phyloP scores from a whole-genome alignment of 129 eudicot species.

The Flaveria brownii region DNA sequence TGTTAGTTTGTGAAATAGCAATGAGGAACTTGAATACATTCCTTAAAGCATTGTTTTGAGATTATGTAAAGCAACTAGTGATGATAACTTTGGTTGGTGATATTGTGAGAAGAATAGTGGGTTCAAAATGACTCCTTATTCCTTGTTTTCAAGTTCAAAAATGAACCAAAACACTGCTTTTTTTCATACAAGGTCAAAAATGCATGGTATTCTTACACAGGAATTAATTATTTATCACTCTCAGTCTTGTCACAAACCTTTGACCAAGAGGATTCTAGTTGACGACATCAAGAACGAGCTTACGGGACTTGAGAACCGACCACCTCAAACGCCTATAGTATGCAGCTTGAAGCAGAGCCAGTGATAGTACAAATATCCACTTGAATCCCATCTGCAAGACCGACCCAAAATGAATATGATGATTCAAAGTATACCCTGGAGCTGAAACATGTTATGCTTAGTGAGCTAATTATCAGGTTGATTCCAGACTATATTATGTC shows the following conservation, averaged over 20 bases:
- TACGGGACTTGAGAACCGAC: slow-evolving; percentile 80
- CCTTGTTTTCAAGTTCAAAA: slow-evolving; percentile 23
- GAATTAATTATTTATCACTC: slow-evolving; percentile 36
- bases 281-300: slow-evolving; percentile 75
- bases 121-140: slow-evolving; percentile 26
- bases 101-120: no score
- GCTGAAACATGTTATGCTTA: no score
- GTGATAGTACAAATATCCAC: slow-evolving; percentile 78
- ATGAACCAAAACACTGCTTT: slow-evolving; percentile 27
- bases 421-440: no score
- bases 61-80: no score
- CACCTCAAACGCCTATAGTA: slow-evolving; percentile 80
- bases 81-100: no score
- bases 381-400: slow-evolving; percentile 82
- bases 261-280: slow-evolving; percentile 43
- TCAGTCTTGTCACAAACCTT: slow-evolving; percentile 32
- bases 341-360: slow-evolving; percentile 82
- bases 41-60: no score
- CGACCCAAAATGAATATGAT: background rate
- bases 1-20: no score
- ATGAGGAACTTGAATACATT: no score
- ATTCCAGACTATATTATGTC: background rate
- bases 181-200: slow-evolving; percentile 26
- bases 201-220: slow-evolving; percentile 33
- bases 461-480: background rate